Evolutionary conservation across 352 stramenopile genomes (phyloP).

Genomic region (Pythium scleroteichum): DNA sequence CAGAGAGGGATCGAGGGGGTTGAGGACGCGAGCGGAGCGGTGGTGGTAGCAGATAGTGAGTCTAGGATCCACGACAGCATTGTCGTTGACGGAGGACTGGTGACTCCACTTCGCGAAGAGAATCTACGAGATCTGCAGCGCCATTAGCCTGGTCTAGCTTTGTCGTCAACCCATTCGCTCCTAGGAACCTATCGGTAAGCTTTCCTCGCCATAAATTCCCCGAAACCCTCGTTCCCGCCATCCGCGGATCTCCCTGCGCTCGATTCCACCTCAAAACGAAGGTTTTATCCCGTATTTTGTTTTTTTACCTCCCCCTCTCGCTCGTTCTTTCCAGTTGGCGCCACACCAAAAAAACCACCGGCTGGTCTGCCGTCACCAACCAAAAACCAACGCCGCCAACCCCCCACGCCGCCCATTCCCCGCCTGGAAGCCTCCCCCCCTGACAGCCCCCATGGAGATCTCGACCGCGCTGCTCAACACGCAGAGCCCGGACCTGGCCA

Average conservation of each 20-base stretch:
- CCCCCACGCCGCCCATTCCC: background rate
- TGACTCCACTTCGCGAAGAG: no score
- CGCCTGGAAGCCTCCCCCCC: background rate
- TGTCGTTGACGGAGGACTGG: no score
- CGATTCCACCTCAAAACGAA: constrained; percentile 16
- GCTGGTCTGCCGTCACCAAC: background rate
- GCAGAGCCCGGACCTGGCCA: constrained; percentile 72
- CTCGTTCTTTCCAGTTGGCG: background rate
- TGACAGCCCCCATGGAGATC: constrained; percentile 64
- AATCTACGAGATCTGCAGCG: no score
- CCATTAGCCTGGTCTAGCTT: no score
- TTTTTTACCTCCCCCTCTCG: constrained; percentile 1
- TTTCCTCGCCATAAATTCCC: constrained; percentile 5
- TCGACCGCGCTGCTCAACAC: constrained; percentile 78
- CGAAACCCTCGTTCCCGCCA: background rate
- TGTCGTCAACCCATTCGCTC: no score
- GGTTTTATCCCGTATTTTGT: background rate
- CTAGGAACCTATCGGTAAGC: background rate
- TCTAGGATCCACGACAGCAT: no score
- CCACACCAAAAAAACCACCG: background rate
- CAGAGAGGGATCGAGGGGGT: no score
- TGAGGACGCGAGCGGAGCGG: no score
- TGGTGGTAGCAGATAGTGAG: no score
- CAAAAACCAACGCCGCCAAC: constrained; percentile 5
- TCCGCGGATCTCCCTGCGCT: no score